Evolutionary conservation across 2,329 filamentous ascomycete genomes (phyloP), one percentile per base, ranked within the genome.

Genomic region (Magnaporthiopsis incrustans): DNA sequence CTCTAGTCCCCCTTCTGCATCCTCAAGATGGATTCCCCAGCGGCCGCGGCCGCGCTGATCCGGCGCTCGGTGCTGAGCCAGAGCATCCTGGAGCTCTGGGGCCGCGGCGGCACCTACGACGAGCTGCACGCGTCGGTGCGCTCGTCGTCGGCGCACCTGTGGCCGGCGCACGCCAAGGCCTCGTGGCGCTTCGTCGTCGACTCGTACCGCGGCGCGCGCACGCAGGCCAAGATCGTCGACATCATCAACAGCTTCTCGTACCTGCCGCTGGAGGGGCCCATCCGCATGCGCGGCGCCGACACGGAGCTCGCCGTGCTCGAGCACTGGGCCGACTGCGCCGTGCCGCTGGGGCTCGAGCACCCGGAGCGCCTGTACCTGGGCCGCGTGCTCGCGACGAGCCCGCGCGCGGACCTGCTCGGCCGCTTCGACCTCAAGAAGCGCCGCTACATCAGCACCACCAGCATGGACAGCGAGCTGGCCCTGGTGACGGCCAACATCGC

Each of bases 381-480:
- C 14, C 86, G 92, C 11, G 85, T 85, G 64, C 74, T 98, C 30
- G 88, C 82, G 2, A 78, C 78, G 15, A 88, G 90, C 2, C 84
- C 84, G 3, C 83, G 94, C 59, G 85, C 90, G 63, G 85, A 89
- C 62, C 80, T 88, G 6, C 82, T 91, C 38, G 79, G 84, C 50
- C 89, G 83, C 30, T 96, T 93, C 71, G 92, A 97, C 73, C 82
- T 99, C 27, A 99, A 99, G 81, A 97, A 96, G 76, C 82, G 95
- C 33, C 83, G 84, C 56, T 99, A 99, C 73, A 98, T 99, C 70
- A 92, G 90, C 69, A 98, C 94, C 0, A 99, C 95, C 0, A 95
- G 91, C 59, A 98, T 99, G 95, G 95, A 99, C 73, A 90, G 94
- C 0, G 95, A 98, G 74, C 82, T 99, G 58, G 91, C 92, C 15